Evolutionary conservation across 768 basidiomycete species (phyloP), one percentile per base, ranked within the genome.

Genomic region (Phylloporus arenicola): DNA sequence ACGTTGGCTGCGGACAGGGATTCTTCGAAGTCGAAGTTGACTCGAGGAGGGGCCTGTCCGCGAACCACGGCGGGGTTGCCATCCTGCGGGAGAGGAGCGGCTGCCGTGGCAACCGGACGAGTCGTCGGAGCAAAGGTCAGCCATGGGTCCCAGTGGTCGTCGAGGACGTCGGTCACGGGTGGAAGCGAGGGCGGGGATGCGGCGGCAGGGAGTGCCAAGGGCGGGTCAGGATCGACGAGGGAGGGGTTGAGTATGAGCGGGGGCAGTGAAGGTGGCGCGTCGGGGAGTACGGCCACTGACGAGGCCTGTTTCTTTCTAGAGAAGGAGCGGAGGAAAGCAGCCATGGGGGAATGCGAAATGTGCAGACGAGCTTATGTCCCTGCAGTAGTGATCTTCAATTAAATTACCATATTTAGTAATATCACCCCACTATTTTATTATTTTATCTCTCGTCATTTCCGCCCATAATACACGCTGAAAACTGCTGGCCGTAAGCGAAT

Each of bases 281-380:
- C 53, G 42, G 50, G 6, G 25, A 25, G 25, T 25, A 25, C 25
- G 25, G 7, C 25, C 4, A 25, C 25, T 25, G 25, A 7, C 25
- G 25, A 25, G 25, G 25, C 25, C 25, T 25, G 27, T n/a, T 47
- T 47, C 46, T 38, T 50, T 51, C 48, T 61, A 0, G 50, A 37
- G 9, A n/a, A n/a, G n/a, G n/a, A n/a, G 69, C 76, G 80, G 64
- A 80, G 70, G 69, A 81, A 80, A 62, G 73, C 73, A 57, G 76
- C 74, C 80, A 81, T 80, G 25, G 54, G 52, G 43, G 6, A 19
- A 27, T 30, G 30, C 25, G 10, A 30, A 30, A 43, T 43, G 42
- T 30, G 27, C 27, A 27, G 27, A 4, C 42, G 29, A 44, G 42
- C 42, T 43, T 44, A 31, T 44, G 43, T 31, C 43, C 30, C 30